Base-by-base conservation (phyloP, 305 asterid species). In the Fraxinus sp. region DNA sequence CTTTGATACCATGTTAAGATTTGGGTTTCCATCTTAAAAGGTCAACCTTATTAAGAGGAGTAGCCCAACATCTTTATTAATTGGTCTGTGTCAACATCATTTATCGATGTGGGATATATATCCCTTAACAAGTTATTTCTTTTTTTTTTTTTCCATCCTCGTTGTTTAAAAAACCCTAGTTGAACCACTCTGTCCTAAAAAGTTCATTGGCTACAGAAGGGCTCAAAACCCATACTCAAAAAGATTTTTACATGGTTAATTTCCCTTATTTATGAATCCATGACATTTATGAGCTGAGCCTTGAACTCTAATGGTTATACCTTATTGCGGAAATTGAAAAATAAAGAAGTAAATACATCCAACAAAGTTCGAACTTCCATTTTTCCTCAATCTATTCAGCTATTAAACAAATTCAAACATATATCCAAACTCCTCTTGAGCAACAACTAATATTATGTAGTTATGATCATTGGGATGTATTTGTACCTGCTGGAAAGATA, bases 401-500 rank as follows among this genome's bases (percentile, higher is more conserved):
- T 22, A 57, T 3, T 0, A 75, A 74, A 78, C 7, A 71, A 71
- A 46, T n/a, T n/a, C 77, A 14, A 18, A 82, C 41, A 74, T 74
- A 1, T 7, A 79, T 20, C 35, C 64, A 24, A 80, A 13, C 3
- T 20, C 5, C 72, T 7, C 28, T 24, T 7, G 5, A 62, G 30
- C 32, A 8, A 59, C 7, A 22, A 5, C 10, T n/a, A 59, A 59
- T 59, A 59, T 20, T 18, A 7, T 18, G 70, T 59, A 62, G 72
- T 22, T 62, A 22, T 18, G 14, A 62, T 20, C 72, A 22, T 24
- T 22, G 33, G 22, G 72, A 30, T 62, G 37, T 11, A 66, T 26
- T 28, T 66, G 10, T 84, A 93, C 97, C 97, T 93, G 91, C 88
- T 92, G 97, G 85, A 93, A 93, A 30, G 95, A 57, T 9, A 92